Base-by-base conservation (phyloP, 169 alveolate species). In the Cryptosporidium baileyi region DNA sequence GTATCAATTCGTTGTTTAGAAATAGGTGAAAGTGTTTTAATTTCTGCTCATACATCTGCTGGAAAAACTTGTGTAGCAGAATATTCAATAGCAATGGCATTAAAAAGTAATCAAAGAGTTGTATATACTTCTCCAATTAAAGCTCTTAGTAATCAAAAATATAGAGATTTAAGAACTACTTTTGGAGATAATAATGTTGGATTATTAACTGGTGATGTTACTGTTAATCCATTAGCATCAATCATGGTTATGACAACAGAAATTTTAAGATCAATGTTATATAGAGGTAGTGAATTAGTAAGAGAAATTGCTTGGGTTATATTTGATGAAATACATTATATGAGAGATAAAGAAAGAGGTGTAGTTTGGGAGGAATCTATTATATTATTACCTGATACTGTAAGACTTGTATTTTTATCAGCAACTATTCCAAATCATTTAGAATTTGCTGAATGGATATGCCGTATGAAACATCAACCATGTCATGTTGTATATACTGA, bases 341-440 rank as follows among this genome's bases (percentile, higher is more conserved):
- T 98, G 99, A 93, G 99, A 80, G 99, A 98, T 89, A 94, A 97
- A 80, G 99, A 98, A 81, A 92, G 99, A 67, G 99, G 99, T 4
- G 99, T 97, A 52, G 99, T 98, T 9, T 98, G 99, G 99, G 99
- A 98, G 91, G 99, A 98, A 88, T 97, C 99, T 1, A 96, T 98
- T 74, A 97, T 98, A 81, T 90, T 97, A 60, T 93, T 97, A 8
- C 99, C 98, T 36, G 90, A 93, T 49, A 93, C 95, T 51, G 98
- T 96, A 38, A 95, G 98, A 67, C 92, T 97, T 80, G 99, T 97
- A 17, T 98, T 98, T 93, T 90, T 98, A 60, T 96, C 99, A 24
- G 99, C 99, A 1, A 98, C 99, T 15, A 96, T 98, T 44, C 99
- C 99, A 24, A 98, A 98, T 90, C 97, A 98, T 47, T 91, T 95